Evolutionary conservation across 352 stramenopile genomes (phyloP).

Genomic region (Hyaloperonospora arabidopsidis): DNA sequence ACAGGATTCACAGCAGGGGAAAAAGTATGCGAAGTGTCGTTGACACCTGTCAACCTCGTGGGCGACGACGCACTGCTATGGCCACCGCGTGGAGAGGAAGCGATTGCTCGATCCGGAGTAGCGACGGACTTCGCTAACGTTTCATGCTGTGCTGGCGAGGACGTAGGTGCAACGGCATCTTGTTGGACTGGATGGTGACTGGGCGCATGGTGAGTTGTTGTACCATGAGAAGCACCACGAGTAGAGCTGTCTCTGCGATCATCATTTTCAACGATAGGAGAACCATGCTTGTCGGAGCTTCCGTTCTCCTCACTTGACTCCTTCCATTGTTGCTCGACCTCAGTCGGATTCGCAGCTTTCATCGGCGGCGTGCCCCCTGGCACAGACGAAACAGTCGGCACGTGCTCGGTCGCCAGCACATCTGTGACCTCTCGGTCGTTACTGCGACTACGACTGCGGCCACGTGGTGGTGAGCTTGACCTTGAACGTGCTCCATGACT

Average conservation of each 20-base stretch:
- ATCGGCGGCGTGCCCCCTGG: neutral
- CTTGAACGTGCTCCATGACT: constrained; percentile 11
- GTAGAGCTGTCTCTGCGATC: constrained; percentile 3
- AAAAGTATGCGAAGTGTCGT: constrained; percentile 5
- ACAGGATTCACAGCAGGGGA: constrained; percentile 27
- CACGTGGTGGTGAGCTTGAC: constrained; percentile 20
- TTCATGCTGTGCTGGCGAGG: constrained; percentile 12
- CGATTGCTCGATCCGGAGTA: constrained; percentile 9
- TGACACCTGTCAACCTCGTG: constrained; percentile 4
- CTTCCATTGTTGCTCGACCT: constrained; percentile 2
- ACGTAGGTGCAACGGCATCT: constrained; percentile 4
- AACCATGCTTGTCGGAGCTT: constrained; percentile 2
- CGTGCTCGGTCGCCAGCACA: neutral
- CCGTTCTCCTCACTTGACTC: constrained; percentile 4
- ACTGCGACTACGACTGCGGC: constrained; percentile 12
- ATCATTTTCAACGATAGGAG: constrained; percentile 2
- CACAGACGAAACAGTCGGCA: neutral
- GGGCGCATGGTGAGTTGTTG: constrained; percentile 12
- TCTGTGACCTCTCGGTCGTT: constrained; percentile 8
- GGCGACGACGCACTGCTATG: constrained; percentile 10
- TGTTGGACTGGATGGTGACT: constrained; percentile 13
- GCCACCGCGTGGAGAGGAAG: constrained; percentile 13
- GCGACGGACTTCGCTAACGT: constrained; percentile 12
- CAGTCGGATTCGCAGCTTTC: constrained; percentile 1
- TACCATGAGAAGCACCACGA: constrained; percentile 3